Percentiles rank a stretch among this genome's conserved stretches.
phyloP scores from a whole-genome alignment of 257 asterid species.

The Parsonsia alboflavescens region DNA sequence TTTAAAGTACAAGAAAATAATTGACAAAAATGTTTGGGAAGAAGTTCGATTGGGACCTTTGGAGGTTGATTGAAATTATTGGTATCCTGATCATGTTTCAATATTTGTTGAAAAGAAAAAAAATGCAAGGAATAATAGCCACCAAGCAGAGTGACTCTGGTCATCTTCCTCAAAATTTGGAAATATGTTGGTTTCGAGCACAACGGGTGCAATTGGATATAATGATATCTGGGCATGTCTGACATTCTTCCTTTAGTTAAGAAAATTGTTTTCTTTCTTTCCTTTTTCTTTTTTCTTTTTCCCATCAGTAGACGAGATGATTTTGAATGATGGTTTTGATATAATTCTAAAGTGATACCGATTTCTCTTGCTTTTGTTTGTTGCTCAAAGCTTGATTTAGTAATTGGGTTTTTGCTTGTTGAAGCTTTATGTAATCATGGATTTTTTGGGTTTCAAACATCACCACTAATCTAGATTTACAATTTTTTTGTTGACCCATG shows the following conservation, averaged over 20 bases:
- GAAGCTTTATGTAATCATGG: not conserved
- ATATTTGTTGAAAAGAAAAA: too few species aligned
- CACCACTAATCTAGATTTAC: not conserved
- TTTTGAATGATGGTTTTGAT: not conserved
- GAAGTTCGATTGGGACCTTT: constrained; percentile 14
- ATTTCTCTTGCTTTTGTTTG: not conserved
- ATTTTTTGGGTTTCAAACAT: too few species aligned
- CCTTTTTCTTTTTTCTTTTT: not conserved
- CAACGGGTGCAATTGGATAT: not conserved
- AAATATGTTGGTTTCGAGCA: too few species aligned
- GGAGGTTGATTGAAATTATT: too few species aligned
- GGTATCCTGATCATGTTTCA: too few species aligned
- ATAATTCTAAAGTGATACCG: too few species aligned
- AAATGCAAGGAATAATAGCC: too few species aligned
- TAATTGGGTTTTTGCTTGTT: not conserved
- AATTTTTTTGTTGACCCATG: not conserved
- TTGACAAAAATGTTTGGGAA: not conserved
- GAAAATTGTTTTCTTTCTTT: not conserved
- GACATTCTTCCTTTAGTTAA: not conserved
- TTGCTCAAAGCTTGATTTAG: not conserved
- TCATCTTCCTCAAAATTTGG: too few species aligned
- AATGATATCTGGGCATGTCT: not conserved
- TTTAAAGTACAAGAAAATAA: not conserved
- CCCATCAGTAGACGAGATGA: not conserved
- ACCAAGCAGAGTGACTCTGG: too few species aligned